These are phyloP conservation scores for Yueomyces sinensis DNA, from an alignment of 805 yeast genomes.

Conservation along the genomic window DNA sequence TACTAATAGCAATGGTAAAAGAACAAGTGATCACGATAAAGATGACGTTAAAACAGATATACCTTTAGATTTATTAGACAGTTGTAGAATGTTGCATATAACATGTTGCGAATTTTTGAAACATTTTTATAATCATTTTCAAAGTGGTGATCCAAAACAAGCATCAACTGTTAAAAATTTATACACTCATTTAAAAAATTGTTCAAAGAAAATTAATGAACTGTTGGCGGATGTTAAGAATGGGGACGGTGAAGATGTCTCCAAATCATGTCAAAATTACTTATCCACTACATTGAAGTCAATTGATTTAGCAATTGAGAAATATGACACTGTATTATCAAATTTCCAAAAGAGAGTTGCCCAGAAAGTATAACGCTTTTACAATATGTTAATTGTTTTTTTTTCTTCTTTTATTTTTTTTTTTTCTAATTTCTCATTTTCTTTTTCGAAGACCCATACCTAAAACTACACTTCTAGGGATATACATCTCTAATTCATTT, in stretches of 20 bases:
- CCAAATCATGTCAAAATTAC: conserved; percentile 19
- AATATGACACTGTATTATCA: conserved; percentile 26
- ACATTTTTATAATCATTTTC: conserved; percentile 61
- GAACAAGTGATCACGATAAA: conserved; percentile 16
- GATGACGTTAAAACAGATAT: conserved; percentile 22
- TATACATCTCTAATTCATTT: too few species aligned
- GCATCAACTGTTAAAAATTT: conserved; percentile 32
- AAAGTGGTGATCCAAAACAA: conserved; percentile 34
- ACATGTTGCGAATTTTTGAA: conserved; percentile 64
- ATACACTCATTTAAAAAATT: conserved; percentile 34
- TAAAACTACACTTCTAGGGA: too few species aligned
- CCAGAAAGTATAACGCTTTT: too few species aligned
- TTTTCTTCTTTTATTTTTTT: too few species aligned
- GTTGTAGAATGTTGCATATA: conserved; percentile 48
- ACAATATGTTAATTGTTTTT: too few species aligned
- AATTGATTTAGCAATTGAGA: conserved; percentile 31
- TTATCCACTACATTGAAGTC: conserved; percentile 34
- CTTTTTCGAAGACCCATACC: too few species aligned
- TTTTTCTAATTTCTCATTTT: too few species aligned
- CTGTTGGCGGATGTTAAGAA: conserved; percentile 16
- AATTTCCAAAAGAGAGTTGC: background rate
- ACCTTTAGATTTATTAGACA: conserved; percentile 31
- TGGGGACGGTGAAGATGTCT: conserved; percentile 19
- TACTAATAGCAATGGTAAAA: conserved; percentile 6
- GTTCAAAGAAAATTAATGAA: conserved; percentile 29